Conservation (phyloP, 2,329 filamentous ascomycete genomes). For the Septoria petroselini region DNA sequence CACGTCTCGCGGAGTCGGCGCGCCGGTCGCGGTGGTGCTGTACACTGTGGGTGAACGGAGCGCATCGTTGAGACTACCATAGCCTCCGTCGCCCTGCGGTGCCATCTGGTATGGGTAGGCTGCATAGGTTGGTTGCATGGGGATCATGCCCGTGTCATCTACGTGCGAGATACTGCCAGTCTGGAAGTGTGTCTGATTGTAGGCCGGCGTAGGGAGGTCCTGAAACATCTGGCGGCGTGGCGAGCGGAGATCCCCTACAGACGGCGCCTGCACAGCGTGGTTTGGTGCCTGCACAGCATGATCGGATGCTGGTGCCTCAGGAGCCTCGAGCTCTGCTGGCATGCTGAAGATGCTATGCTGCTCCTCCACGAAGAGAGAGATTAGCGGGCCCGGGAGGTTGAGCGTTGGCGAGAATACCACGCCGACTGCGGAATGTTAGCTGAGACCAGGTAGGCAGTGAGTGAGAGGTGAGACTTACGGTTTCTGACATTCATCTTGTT, state of each 20-base stretch:
- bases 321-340: conserved; percentile 27
- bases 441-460: background rate
- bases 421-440: conserved; percentile 57
- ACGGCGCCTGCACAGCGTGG: conserved; percentile 37
- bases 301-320: conserved; percentile 6
- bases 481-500: conserved; percentile 99
- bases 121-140: conserved; percentile 34
- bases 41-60: conserved; percentile 30
- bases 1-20: conserved; percentile 24
- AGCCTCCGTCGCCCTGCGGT: conserved; percentile 36
- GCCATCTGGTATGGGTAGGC: conserved; percentile 36
- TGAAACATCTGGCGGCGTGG: conserved; percentile 65
- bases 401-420: conserved; percentile 97
- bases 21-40: conserved; percentile 21
- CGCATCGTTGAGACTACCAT: conserved; percentile 38
- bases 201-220: conserved; percentile 62
- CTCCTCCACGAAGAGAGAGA: conserved; percentile 89
- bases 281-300: conserved; percentile 5
- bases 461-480: conserved; percentile 39
- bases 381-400: conserved; percentile 92
- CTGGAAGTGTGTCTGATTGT: conserved; percentile 53
- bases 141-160: conserved; percentile 36
- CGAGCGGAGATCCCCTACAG: conserved; percentile 57
- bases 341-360: conserved; percentile 82
- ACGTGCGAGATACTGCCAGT: conserved; percentile 7